Conservation (phyloP, 2,329 filamentous ascomycete genomes). For the Verticillium nonalfalfae region DNA sequence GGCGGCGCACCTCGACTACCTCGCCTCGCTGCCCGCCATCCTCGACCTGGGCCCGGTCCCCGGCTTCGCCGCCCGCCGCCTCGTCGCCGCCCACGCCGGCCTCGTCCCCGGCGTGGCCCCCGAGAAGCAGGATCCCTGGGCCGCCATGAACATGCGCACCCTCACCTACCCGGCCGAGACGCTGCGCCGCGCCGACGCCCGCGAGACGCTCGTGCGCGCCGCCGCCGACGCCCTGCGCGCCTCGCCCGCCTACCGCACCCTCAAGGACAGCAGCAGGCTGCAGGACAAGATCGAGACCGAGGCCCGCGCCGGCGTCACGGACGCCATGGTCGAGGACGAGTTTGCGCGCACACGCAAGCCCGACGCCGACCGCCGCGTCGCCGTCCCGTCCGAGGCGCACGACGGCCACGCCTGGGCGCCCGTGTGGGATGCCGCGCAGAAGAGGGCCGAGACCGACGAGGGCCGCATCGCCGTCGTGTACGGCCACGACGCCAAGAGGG, state of each 20-base stretch:
- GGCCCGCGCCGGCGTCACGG: slow-evolving; percentile 3
- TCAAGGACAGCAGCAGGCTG: background rate
- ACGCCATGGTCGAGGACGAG: slow-evolving; percentile 10
- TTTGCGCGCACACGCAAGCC: slow-evolving; percentile 9
- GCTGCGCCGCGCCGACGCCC: slow-evolving; percentile 28
- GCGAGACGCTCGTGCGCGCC: slow-evolving; percentile 10
- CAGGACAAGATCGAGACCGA: background rate
- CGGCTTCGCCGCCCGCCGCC: slow-evolving; percentile 39
- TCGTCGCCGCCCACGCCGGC: slow-evolving; percentile 80
- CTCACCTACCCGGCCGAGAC: slow-evolving; percentile 49
- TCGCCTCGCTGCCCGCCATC: slow-evolving; percentile 70
- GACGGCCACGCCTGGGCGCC: slow-evolving; percentile 63
- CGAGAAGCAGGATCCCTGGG: slow-evolving; percentile 65
- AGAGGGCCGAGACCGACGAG: slow-evolving; percentile 15
- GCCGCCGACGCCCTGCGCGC: slow-evolving; percentile 6
- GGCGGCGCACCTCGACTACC: slow-evolving; percentile 59
- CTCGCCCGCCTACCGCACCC: background rate
- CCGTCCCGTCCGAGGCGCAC: slow-evolving; percentile 31
- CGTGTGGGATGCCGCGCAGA: slow-evolving; percentile 49
- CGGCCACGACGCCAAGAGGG: slow-evolving; percentile 74
- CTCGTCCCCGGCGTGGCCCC: slow-evolving; percentile 70
- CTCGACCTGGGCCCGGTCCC: slow-evolving; percentile 61
- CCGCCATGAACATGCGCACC: slow-evolving; percentile 89
- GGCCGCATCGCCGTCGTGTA: slow-evolving; percentile 57
- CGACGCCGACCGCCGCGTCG: slow-evolving; percentile 20